Conservation (phyloP, 805 yeast genomes). For the Maudiozyma serrabonitensis region DNA sequence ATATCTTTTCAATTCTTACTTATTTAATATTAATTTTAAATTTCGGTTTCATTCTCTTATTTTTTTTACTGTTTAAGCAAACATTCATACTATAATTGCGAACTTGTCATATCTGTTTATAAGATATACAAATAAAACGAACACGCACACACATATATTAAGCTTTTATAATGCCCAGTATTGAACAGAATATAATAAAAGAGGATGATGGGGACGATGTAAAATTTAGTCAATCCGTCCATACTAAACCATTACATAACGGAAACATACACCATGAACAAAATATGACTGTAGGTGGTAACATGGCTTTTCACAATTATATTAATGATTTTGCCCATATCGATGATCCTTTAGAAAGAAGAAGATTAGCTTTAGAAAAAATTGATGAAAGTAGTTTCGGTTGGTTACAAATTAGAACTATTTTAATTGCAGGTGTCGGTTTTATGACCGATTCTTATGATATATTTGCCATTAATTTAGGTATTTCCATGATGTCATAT, state of each 20-base stretch:
- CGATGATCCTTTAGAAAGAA: conserved; percentile 78
- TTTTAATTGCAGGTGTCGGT: conserved; percentile 85
- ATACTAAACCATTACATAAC: conserved; percentile 17
- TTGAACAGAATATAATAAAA: neutral
- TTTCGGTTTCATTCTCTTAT: too few species aligned
- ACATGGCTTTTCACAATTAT: conserved; percentile 78
- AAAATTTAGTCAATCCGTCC: neutral
- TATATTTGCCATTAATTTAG: conserved; percentile 82
- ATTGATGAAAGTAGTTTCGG: conserved; percentile 73
- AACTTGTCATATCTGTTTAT: neutral
- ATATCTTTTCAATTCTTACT: too few species aligned
- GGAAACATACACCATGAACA: conserved; percentile 4
- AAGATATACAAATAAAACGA: neutral
- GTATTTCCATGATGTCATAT: conserved; percentile 65
- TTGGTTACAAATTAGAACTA: conserved; percentile 77
- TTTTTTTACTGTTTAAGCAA: too few species aligned
- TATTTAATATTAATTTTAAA: too few species aligned
- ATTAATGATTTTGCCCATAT: conserved; percentile 71
- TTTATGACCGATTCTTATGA: conserved; percentile 90
- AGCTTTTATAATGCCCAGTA: neutral
- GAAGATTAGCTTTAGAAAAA: conserved; percentile 73
- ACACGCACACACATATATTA: too few species aligned
- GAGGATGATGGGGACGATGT: neutral
- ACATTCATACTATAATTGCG: neutral
- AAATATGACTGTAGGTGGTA: conserved; percentile 55